Conservation (phyloP, 2,329 filamentous ascomycete species). For the Cephalotrichum gorgonifer region DNA sequence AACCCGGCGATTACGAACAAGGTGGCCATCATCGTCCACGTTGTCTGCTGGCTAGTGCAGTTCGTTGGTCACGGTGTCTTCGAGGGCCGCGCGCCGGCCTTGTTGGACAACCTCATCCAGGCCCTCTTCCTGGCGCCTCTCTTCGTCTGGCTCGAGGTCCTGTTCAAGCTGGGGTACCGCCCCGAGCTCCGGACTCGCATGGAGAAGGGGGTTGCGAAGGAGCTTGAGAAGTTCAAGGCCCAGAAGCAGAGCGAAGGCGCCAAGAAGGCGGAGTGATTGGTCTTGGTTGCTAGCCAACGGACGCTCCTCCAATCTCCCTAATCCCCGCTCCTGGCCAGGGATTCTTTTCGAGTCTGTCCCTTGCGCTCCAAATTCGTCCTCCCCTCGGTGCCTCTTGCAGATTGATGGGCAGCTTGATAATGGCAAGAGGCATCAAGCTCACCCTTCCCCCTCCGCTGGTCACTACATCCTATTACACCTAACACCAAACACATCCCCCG, state of each 20-base stretch:
- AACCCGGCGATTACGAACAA: constrained; percentile 38
- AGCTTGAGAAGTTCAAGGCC: constrained; percentile 64
- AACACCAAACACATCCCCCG: background rate
- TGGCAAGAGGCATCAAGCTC: background rate
- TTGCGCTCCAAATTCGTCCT: background rate
- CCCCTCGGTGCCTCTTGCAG: background rate
- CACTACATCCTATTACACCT: background rate
- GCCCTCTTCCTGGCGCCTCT: constrained; percentile 88
- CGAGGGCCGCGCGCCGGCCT: constrained; percentile 76
- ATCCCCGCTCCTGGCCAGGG: background rate
- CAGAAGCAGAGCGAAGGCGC: constrained; percentile 9
- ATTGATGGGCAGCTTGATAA: background rate
- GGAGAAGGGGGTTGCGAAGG: constrained; percentile 62
- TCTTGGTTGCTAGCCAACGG: background rate
- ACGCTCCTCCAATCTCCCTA: background rate
- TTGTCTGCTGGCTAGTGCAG: constrained; percentile 75
- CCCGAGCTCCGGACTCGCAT: constrained; percentile 76
- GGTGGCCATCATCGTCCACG: constrained; percentile 54
- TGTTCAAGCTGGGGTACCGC: constrained; percentile 86
- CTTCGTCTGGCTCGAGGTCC: constrained; percentile 91
- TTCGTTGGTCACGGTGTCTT: constrained; percentile 87
- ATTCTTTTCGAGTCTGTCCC: background rate
- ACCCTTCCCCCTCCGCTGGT: background rate
- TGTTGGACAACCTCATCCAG: constrained; percentile 86
- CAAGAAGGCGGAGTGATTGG: background rate